These are phyloP conservation scores for Colletotrichum horii DNA, from an alignment of 2,329 filamentous ascomycete species.

Conservation along the genomic window DNA sequence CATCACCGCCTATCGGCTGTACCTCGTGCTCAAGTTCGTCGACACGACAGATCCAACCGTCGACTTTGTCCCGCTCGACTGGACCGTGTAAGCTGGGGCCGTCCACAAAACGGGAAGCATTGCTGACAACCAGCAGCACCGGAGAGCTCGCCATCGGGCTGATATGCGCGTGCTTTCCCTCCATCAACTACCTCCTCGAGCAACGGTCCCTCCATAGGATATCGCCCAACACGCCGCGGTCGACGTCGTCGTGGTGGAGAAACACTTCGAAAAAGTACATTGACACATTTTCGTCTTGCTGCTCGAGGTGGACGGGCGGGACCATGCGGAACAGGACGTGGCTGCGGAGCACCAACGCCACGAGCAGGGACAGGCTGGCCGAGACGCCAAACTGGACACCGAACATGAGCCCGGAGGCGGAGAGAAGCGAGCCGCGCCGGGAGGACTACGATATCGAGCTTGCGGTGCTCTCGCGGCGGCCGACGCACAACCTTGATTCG, in stretches of 20 bases:
- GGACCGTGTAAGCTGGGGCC: conserved; percentile 15
- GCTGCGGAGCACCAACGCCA: neutral
- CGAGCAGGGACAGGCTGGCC: neutral
- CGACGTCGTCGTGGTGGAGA: neutral
- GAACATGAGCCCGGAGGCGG: neutral
- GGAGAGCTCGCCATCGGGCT: conserved; percentile 24
- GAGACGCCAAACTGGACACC: neutral
- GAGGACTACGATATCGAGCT: conserved; percentile 11
- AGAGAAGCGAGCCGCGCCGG: neutral
- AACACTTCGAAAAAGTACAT: neutral
- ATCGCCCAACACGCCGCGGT: neutral
- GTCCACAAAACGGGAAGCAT: neutral
- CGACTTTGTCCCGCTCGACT: conserved; percentile 26
- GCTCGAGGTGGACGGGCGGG: neutral
- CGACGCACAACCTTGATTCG: neutral
- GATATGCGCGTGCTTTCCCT: conserved; percentile 23
- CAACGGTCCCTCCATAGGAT: neutral
- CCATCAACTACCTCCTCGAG: conserved; percentile 23
- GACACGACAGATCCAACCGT: conserved; percentile 26
- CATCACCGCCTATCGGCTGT: conserved; percentile 32
- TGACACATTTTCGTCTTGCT: neutral
- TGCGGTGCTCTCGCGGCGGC: neutral
- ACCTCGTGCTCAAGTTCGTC: conserved; percentile 25
- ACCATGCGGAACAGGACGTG: neutral
- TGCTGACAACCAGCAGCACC: neutral